Evolutionary conservation across 768 basidiomycete genomes (phyloP), one percentile per base, ranked within the genome.

Genomic region (Termitomyces titanicus): DNA sequence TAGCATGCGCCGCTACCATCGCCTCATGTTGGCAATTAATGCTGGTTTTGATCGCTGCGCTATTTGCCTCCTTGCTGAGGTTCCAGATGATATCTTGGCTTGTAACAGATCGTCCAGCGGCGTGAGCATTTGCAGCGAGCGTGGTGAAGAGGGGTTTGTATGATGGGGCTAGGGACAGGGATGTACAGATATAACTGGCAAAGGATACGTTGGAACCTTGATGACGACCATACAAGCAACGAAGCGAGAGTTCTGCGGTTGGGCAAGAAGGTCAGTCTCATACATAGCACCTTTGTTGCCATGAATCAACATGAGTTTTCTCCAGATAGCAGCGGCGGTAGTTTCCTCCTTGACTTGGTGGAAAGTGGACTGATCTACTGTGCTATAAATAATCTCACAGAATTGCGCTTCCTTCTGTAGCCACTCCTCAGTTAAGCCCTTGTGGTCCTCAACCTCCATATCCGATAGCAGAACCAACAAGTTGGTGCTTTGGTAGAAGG

Each of bases 381-480:
- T 34, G 3, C 33, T n/a, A 18, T 53, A 53, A 33, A 53, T 34
- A 27, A 53, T 45, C 18, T 53, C 42, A 2, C 18, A 27, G 40
- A 53, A 42, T 42, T 53, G 51, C 12, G 51, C 51, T 45, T 53
- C 47, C 42, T 44, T 44, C 13, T 20, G 18, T 13, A 44, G 6
- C 42, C 42, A 44, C 9, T 51, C 54, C 31, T 71, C 67, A 1
- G 57, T 1, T 5, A 53, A 53, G 12, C 47, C 37, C 45, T 66
- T 53, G 44, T 57, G 60, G 37, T 61, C 56, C 39, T 68, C 60
- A 27, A 66, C 8, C 40, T 69, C 62, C 4, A 55, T 54, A 9
- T 68, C 61, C 5, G 49, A 45, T 31, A 66, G 44, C 5, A 55
- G 39, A 5, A 33, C 45, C 6, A 59, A 43, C 0, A 50, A 40